Percentiles rank a stretch among this genome's conserved stretches.
Evolutionary conservation across 2,329 filamentous ascomycete genomes (phyloP).

Genomic region (Akanthomyces uredinophilus): DNA sequence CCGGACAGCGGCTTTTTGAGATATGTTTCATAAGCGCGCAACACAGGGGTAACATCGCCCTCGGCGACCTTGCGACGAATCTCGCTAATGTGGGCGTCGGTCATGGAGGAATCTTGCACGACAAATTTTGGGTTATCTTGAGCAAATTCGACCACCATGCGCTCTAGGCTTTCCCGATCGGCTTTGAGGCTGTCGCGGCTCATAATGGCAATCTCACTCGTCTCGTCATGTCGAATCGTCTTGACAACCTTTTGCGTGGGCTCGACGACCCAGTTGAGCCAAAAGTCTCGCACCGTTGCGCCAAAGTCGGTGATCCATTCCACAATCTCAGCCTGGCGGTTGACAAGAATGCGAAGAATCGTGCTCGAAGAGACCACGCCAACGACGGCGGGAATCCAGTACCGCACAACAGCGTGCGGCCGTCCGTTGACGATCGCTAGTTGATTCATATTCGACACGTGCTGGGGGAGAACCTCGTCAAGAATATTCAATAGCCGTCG

Average conservation of each 20-base stretch:
- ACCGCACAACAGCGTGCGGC: constrained; percentile 70
- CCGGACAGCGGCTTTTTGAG: constrained; percentile 76
- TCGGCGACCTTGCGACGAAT: constrained; percentile 79
- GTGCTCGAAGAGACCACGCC: constrained; percentile 81
- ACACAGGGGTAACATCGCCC: constrained; percentile 86
- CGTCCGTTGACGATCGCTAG: constrained; percentile 64
- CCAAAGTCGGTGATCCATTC: constrained; percentile 78
- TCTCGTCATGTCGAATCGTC: constrained; percentile 88
- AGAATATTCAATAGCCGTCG: constrained; percentile 66
- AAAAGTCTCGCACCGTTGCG: constrained; percentile 78
- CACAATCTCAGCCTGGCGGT: constrained; percentile 69
- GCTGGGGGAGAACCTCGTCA: constrained; percentile 60
- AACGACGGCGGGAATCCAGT: constrained; percentile 75
- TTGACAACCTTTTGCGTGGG: constrained; percentile 77
- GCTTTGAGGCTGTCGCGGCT: constrained; percentile 86
- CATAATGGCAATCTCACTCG: constrained; percentile 94
- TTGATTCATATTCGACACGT: constrained; percentile 51
- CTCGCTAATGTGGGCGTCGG: constrained; percentile 64
- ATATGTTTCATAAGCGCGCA: constrained; percentile 88
- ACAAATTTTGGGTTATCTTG: constrained; percentile 68
- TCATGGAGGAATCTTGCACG: constrained; percentile 47
- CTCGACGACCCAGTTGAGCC: constrained; percentile 92
- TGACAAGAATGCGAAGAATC: constrained; percentile 71
- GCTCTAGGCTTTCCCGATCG: constrained; percentile 85
- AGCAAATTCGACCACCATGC: constrained; percentile 97